Conservation (phyloP, 176 grass and related monocot genomes). For the Panicum miliaceum region DNA sequence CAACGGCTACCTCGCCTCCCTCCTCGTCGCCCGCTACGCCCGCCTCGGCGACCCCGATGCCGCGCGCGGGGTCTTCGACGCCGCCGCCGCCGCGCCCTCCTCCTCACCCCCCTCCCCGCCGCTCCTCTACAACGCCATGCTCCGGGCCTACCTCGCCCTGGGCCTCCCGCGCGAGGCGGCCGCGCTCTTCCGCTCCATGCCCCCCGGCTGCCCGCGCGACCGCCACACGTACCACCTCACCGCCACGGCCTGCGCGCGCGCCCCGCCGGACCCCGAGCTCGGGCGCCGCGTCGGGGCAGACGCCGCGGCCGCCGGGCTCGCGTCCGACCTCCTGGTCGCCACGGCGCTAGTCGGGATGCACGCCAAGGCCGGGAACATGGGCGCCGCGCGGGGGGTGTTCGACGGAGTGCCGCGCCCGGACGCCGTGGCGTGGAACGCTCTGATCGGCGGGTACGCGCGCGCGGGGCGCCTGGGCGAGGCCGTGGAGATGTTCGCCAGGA, state of each 20-base stretch:
- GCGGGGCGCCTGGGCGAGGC: constrained; percentile 41
- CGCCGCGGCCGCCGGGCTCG: constrained; percentile 27
- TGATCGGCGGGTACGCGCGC: constrained; percentile 58
- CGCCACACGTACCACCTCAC: constrained; percentile 65
- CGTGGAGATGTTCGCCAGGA: constrained; percentile 44
- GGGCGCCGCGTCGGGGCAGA: not conserved
- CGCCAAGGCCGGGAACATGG: constrained; percentile 37
- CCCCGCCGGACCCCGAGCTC: constrained; percentile 21
- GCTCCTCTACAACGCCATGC: constrained; percentile 74
- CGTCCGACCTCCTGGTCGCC: constrained; percentile 55
- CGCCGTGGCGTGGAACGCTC: constrained; percentile 54
- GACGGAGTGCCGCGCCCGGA: constrained; percentile 61
- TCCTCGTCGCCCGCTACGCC: constrained; percentile 68
- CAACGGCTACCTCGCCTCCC: constrained; percentile 60
- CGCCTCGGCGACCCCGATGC: constrained; percentile 42
- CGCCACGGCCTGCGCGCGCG: constrained; percentile 48
- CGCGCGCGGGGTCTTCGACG: constrained; percentile 59
- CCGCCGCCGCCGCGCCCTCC: not conserved
- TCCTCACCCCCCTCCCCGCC: not conserved
- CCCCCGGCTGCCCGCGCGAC: constrained; percentile 36
- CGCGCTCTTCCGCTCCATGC: constrained; percentile 45
- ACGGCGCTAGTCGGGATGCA: constrained; percentile 60
- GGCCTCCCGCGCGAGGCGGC: constrained; percentile 46
- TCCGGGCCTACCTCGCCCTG: constrained; percentile 51
- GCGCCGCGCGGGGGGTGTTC: constrained; percentile 55